Conservation (phyloP, 1,139 yeast species). For the Tardiomyces blankii region DNA sequence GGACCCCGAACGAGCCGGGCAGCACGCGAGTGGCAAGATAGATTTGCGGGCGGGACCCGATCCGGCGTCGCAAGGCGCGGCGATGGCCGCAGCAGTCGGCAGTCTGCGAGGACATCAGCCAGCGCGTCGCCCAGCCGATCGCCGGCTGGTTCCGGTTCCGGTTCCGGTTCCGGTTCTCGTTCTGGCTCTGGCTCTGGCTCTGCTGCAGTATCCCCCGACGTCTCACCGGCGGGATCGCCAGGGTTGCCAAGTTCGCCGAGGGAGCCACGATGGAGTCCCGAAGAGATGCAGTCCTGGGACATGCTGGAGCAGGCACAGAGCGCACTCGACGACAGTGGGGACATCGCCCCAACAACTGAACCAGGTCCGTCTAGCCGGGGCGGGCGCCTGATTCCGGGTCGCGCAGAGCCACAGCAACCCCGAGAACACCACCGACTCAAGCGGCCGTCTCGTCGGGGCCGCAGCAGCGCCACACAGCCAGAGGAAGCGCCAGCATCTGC, state of each 20-base stretch:
- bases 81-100: no score
- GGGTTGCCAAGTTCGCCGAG: no score
- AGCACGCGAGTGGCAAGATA: not conserved
- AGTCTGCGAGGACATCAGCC: no score
- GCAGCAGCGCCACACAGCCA: not conserved
- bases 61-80: not conserved
- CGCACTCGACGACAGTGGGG: not conserved
- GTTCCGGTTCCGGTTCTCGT: no score
- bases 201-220: not conserved
- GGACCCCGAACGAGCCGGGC: not conserved
- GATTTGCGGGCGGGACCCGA: not conserved
- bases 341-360: not conserved
- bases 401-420: not conserved
- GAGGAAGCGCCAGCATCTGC: not conserved
- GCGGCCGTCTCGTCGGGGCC: not conserved
- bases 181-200: no score
- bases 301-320: not conserved
- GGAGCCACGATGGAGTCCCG: not conserved
- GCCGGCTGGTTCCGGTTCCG: no score
- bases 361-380: not conserved
- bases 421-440: not conserved
- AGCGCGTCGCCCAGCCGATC: no score
- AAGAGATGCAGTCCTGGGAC: not conserved
- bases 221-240: not conserved
- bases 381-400: not conserved